Conservation (phyloP, 345 rosid genomes). For the Cochlearia excelsa region DNA sequence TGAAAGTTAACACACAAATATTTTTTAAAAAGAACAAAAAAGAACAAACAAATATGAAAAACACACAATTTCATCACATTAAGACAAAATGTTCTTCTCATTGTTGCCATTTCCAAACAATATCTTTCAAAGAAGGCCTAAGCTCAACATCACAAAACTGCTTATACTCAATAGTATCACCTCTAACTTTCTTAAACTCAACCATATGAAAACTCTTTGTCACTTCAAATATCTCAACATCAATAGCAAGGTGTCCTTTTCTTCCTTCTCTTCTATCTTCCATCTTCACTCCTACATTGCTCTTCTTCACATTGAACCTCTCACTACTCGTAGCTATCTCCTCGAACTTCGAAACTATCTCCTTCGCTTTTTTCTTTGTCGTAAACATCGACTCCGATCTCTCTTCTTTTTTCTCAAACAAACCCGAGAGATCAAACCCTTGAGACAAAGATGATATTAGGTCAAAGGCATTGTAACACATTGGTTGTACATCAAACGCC, state of each 20-base stretch:
- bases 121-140: slow-evolving; percentile 76
- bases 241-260: slow-evolving; percentile 70
- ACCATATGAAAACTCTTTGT: slow-evolving; percentile 67
- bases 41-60: not conserved
- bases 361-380: slow-evolving; percentile 48
- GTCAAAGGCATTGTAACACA: slow-evolving; percentile 70
- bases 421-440: slow-evolving; percentile 74
- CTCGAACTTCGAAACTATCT: slow-evolving; percentile 67
- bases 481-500: slow-evolving; percentile 44
- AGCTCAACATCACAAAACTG: slow-evolving; percentile 58
- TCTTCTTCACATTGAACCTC: slow-evolving; percentile 48
- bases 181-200: slow-evolving; percentile 66
- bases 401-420: slow-evolving; percentile 56
- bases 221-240: slow-evolving; percentile 76
- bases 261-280: slow-evolving; percentile 66
- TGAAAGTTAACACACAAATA: too few relatives aligned
- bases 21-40: too few relatives aligned
- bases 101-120: slow-evolving; percentile 73
- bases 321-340: slow-evolving; percentile 58
- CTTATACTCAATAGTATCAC: slow-evolving; percentile 77
- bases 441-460: slow-evolving; percentile 73
- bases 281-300: slow-evolving; percentile 58
- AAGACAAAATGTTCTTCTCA: slow-evolving; percentile 4
- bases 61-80: not conserved
- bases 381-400: slow-evolving; percentile 52